Evolutionary conservation across 2,329 filamentous ascomycete genomes (phyloP).

Genomic region (Sphaerulina populicola): DNA sequence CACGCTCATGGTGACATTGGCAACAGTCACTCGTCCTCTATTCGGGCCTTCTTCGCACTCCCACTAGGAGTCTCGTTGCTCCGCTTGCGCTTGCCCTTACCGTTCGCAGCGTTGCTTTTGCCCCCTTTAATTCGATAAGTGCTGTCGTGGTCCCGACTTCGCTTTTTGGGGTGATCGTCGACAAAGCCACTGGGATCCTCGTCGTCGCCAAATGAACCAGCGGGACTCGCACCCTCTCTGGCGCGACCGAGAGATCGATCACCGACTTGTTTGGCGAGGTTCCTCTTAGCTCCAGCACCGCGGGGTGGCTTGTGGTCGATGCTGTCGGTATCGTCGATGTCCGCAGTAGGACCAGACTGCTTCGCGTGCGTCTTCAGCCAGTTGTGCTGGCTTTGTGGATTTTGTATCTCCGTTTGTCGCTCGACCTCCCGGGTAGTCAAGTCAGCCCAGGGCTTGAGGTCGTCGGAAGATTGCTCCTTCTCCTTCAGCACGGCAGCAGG

Average conservation of each 20-base stretch:
- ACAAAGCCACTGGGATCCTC: constrained; percentile 34
- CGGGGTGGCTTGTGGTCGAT: constrained; percentile 61
- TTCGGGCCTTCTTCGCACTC: constrained; percentile 22
- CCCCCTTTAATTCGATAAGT: constrained; percentile 45
- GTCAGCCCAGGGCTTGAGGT: constrained; percentile 30
- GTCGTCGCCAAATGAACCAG: constrained; percentile 29
- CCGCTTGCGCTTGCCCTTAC: constrained; percentile 36
- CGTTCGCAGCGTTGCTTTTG: constrained; percentile 35
- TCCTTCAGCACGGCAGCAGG: constrained; percentile 38
- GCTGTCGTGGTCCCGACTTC: constrained; percentile 34
- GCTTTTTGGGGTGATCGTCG: constrained; percentile 27
- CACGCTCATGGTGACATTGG: too few relatives aligned
- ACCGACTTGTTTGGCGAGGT: constrained; percentile 32
- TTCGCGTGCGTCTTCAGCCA: constrained; percentile 54
- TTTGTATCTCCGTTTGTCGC: constrained; percentile 51
- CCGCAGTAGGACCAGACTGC: constrained; percentile 16
- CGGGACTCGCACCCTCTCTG: constrained; percentile 31
- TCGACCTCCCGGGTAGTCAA: constrained; percentile 43
- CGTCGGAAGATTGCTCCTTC: constrained; percentile 16
- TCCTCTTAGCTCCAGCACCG: constrained; percentile 28
- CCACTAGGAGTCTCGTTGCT: constrained; percentile 16
- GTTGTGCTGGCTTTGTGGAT: constrained; percentile 88
- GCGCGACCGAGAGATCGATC: constrained; percentile 31
- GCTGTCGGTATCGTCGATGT: constrained; percentile 54
- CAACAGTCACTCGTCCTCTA: constrained; percentile 10